Conservation (phyloP, 768 basidiomycete genomes). For the Suillus placidus region DNA sequence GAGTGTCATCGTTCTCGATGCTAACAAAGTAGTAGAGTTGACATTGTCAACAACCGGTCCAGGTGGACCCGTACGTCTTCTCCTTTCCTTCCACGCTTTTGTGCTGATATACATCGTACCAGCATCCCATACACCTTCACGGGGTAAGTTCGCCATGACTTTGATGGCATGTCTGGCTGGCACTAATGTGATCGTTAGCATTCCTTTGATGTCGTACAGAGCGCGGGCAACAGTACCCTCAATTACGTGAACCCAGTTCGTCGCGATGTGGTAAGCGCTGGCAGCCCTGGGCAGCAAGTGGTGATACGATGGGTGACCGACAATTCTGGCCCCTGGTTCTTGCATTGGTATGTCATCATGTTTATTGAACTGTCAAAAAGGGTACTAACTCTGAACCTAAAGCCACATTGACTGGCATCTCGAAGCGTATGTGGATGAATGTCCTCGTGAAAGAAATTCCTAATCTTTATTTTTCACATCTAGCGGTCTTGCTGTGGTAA, state of each 20-base stretch:
- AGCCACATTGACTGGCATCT: slow-evolving; percentile 26
- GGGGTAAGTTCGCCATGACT: slow-evolving; percentile 22
- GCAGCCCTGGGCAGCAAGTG: slow-evolving; percentile 38
- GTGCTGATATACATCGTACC: neutral
- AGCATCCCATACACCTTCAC: slow-evolving; percentile 35
- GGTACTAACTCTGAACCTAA: neutral
- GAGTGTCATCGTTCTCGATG: slow-evolving; percentile 41
- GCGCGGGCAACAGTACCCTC: slow-evolving; percentile 12
- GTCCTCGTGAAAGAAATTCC: neutral
- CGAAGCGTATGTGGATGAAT: slow-evolving; percentile 15
- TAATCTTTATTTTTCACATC: neutral
- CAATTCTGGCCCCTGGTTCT: slow-evolving; percentile 61
- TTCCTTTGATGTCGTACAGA: slow-evolving; percentile 18
- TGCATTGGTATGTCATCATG: slow-evolving; percentile 22
- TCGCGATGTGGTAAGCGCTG: slow-evolving; percentile 42
- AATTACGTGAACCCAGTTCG: slow-evolving; percentile 23
- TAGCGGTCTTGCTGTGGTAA: slow-evolving; percentile 34
- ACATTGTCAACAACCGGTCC: neutral
- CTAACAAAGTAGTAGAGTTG: slow-evolving; percentile 41
- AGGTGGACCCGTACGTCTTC: neutral
- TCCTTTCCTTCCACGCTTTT: neutral
- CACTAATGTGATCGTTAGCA: slow-evolving; percentile 3
- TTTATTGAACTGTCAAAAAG: neutral
- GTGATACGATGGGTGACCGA: slow-evolving; percentile 63
- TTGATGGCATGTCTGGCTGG: neutral